Base-by-base conservation (phyloP, 2,329 filamentous ascomycete species). In the Hyphodiscus sp. region DNA sequence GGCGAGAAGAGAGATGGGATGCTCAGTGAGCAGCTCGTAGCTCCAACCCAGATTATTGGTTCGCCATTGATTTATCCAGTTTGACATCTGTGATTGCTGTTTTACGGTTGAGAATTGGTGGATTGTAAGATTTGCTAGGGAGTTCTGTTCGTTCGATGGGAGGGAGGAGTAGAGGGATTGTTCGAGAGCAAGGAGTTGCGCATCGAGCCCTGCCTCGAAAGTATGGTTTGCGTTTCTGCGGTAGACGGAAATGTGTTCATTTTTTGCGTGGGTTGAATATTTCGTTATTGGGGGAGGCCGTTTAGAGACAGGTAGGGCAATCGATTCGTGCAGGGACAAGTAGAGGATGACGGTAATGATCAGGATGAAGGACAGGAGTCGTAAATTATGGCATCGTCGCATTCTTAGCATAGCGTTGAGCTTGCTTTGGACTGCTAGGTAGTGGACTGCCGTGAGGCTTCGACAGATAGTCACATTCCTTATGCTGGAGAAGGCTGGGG, bases 171-270 rank as follows among this genome's bases (percentile, higher is more conserved):
- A 46, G 10, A 55, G 26, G 4, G 47, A 50, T 18, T 38, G 38
- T 44, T 62, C 60, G 43, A 63, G 42, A 1, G 26, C 15, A 2
- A 52, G 41, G 7, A 63, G 44, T 47, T 60, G 45, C 16, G 55
- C 47, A 20, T 63, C 57, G 1, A 63, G 54, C 2, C 15, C 11
- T 0, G 49, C 26, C 49, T 63, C 61, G 13, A 62, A 54, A 13
- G 45, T 47, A 6, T 16, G 18, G 19, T 61, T 54, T 2, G 60
- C 57, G 48, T 48, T 47, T 2, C 44, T 41, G 15, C 61, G 52
- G 29, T 62, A 63, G 3, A 54, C 42, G 1, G 61, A 63, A 5
- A 41, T 23, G 19, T 61, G 56, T 50, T 63, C 61, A 47, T 61
- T 62, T 1, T 4, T 38, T 38, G 33, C 33, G 33, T 10, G 33